Evolutionary conservation across 768 basidiomycete species (phyloP).

Genomic region (Fomitopsis pulvina): DNA sequence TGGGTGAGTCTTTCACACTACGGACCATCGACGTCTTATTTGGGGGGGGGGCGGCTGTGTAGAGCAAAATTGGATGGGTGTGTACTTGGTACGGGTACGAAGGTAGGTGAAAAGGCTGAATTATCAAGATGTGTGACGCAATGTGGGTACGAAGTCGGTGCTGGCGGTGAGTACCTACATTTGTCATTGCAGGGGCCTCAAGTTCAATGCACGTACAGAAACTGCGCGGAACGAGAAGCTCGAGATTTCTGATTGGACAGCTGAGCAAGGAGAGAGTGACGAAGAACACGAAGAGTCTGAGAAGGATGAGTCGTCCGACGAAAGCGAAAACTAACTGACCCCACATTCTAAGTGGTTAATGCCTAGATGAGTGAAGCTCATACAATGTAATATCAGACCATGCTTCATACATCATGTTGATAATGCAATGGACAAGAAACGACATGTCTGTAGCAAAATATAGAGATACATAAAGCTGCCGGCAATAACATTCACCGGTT

Average conservation of each 20-base stretch:
- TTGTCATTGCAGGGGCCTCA: no score
- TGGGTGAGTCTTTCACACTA: conserved; percentile 45
- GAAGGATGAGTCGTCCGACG: conserved; percentile 5
- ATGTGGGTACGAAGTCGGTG: conserved; percentile 66
- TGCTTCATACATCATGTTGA: neutral
- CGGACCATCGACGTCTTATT: no score
- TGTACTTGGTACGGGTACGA: conserved; percentile 70
- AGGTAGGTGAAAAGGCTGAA: conserved; percentile 63
- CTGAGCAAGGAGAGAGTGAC: conserved; percentile 20
- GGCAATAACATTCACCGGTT: conserved; percentile 14
- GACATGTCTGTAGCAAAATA: conserved; percentile 6
- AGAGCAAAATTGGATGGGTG: conserved; percentile 76
- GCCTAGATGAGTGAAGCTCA: conserved; percentile 14
- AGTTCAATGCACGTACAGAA: conserved; percentile 30
- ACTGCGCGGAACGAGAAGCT: conserved; percentile 48
- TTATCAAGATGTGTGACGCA: conserved; percentile 65
- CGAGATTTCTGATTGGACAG: conserved; percentile 51
- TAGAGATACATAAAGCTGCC: neutral
- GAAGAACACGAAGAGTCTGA: conserved; percentile 21
- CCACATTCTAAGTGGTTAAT: neutral
- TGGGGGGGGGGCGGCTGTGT: no score
- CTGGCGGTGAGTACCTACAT: conserved; percentile 43
- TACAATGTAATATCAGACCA: conserved; percentile 5
- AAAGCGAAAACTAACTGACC: neutral
- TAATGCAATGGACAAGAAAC: no score